Base-by-base conservation (phyloP, 257 asterid species). In the Fraxinus americana region DNA sequence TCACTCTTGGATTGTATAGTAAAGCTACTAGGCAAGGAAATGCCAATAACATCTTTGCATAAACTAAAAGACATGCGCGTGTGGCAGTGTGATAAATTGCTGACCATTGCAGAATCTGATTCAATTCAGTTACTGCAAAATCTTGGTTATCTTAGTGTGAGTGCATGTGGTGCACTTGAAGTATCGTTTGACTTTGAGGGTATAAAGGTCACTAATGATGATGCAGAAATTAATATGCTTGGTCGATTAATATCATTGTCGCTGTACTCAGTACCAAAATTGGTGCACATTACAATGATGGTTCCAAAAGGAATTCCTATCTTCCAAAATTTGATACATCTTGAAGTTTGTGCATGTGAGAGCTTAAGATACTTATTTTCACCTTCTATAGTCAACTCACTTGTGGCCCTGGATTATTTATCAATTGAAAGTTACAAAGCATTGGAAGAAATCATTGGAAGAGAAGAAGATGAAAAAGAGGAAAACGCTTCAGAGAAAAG, bases 151-250 rank as follows among this genome's bases (percentile, higher is more conserved):
- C 54, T 77, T 23, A 32, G 23, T 16, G 29, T 54, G 27, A n/a
- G n/a, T n/a, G n/a, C 14, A 9, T 77, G 70, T 68, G 13, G 19
- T 13, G 73, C 80, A n/a, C 52, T 69, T 4, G 71, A 52, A 69
- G 61, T 77, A 9, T 48, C 70, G 13, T 69, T 77, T 19, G 70
- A 77, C 73, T 77, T 69, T 50, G 35, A 34, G 23, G 57, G 70
- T 8, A 39, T 77, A 14, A 34, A n/a, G 29, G 75, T 36, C 4
- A 41, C 48, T 9, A 41, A 10, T 2, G 14, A 41, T 0, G 14
- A 41, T 41, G 16, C 48, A 41, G 48, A 41, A 2, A 38, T 38
- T 38, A 41, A 11, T 2, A 11, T 11, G 14, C 48, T 41, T 2
- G 48, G 14, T 41, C 48, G 48, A 34, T 57, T 77, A 3, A 16